Percentiles rank a stretch among this genome's conserved stretches.
Evolutionary conservation across 179 eudicot genomes (phyloP).

Genomic region (Sideroxylon spinosum): DNA sequence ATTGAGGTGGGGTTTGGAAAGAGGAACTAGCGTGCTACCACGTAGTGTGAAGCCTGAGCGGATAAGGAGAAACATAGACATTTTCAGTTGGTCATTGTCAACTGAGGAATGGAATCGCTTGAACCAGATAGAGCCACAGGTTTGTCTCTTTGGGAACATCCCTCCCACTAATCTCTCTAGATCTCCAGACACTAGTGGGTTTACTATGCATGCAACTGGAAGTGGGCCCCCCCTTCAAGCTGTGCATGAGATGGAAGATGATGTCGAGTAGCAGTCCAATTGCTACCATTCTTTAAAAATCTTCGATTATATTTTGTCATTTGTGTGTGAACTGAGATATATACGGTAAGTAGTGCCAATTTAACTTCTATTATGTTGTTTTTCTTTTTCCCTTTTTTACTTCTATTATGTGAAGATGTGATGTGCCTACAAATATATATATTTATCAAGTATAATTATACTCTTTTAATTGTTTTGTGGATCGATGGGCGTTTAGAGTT

Average conservation of each 20-base stretch:
- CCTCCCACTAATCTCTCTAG: constrained; percentile 18
- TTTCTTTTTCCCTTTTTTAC: too few species aligned
- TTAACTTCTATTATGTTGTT: too few species aligned
- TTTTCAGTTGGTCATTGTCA: constrained; percentile 31
- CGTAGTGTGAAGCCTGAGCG: constrained; percentile 32
- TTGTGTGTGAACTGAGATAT: neutral
- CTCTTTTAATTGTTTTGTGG: too few species aligned
- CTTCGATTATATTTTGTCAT: neutral
- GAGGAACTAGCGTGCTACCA: constrained; percentile 37
- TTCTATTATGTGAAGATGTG: neutral
- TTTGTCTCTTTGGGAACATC: constrained; percentile 29
- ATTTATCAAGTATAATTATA: too few species aligned
- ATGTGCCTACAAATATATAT: neutral
- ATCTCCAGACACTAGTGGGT: constrained; percentile 19
- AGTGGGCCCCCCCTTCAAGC: constrained; percentile 37
- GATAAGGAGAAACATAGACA: constrained; percentile 32
- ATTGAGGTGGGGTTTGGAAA: constrained; percentile 35
- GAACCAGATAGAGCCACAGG: constrained; percentile 38
- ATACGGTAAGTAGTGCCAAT: too few species aligned
- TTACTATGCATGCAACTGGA: constrained; percentile 23
- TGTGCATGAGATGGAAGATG: constrained; percentile 35
- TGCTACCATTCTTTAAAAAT: neutral
- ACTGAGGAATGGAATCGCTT: constrained; percentile 24
- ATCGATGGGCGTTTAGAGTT: too few species aligned
- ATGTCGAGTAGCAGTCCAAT: constrained; percentile 20